These are phyloP conservation scores for Pharnaceum exiguum DNA, from an alignment of 148 eudicot genomes.

Conservation along the genomic window DNA sequence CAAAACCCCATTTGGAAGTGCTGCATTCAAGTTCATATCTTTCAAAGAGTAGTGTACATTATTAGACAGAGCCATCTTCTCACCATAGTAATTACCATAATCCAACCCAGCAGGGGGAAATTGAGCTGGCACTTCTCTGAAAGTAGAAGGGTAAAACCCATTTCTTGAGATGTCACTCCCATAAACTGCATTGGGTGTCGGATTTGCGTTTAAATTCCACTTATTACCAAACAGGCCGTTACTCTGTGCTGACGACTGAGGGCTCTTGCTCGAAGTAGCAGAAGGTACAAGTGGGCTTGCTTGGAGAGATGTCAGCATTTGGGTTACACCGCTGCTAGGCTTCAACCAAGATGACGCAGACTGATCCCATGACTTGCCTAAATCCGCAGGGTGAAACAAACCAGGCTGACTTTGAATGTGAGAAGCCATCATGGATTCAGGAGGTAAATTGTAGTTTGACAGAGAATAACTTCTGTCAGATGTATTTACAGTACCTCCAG, in stretches of 20 bases:
- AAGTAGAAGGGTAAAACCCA: slow-evolving; percentile 43
- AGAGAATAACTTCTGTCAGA: slow-evolving; percentile 26
- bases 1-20: slow-evolving; percentile 31
- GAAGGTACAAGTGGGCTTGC: slow-evolving; percentile 30
- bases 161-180: slow-evolving; percentile 29
- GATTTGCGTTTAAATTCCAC: slow-evolving; percentile 31
- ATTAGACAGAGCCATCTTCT: slow-evolving; percentile 28
- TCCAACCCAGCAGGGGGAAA: slow-evolving; percentile 34
- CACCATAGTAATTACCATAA: slow-evolving; percentile 35
- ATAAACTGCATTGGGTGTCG: slow-evolving; percentile 26
- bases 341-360: slow-evolving; percentile 39
- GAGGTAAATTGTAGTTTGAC: slow-evolving; percentile 23
- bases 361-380: slow-evolving; percentile 43
- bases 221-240: slow-evolving; percentile 30
- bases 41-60: slow-evolving; percentile 25
- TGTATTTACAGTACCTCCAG: slow-evolving; percentile 23
- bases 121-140: slow-evolving; percentile 24
- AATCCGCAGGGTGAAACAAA: slow-evolving; percentile 33
- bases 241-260: slow-evolving; percentile 34
- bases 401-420: slow-evolving; percentile 28
- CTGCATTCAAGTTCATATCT: slow-evolving; percentile 52
- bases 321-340: slow-evolving; percentile 28
- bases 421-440: slow-evolving; percentile 28
- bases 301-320: slow-evolving; percentile 35
- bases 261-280: slow-evolving; percentile 29